Evolutionary conservation across 768 basidiomycete genomes (phyloP).

Genomic region (Russula foetens): DNA sequence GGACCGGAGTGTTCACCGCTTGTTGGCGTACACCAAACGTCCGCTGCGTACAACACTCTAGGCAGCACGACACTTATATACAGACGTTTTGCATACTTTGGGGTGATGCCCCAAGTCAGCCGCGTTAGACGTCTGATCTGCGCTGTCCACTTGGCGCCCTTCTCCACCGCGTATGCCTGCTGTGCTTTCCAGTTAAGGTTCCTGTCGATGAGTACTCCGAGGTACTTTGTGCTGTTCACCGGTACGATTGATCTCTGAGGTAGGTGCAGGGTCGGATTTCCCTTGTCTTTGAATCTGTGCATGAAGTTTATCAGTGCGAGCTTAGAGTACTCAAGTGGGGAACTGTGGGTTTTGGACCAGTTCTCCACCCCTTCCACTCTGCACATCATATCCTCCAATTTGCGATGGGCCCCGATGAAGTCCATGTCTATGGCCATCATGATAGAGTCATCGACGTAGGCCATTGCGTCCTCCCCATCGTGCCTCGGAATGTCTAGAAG

Average conservation of each 20-base stretch:
- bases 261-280: too few species aligned
- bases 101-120: background rate
- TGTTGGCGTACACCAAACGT: background rate
- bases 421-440: background rate
- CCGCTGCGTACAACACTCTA: background rate
- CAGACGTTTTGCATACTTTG: background rate
- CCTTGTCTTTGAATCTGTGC: too few species aligned
- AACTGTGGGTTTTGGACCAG: too few species aligned
- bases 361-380: too few species aligned
- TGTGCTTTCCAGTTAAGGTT: slow-evolving; percentile 2
- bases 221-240: background rate
- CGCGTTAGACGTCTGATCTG: background rate
- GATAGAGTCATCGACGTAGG: background rate
- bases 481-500: too few species aligned
- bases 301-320: background rate
- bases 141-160: background rate
- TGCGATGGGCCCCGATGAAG: background rate
- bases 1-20: too few species aligned
- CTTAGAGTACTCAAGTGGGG: background rate
- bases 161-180: background rate
- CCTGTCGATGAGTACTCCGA: background rate
- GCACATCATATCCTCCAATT: too few species aligned
- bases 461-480: slow-evolving; percentile 8
- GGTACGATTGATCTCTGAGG: too few species aligned
- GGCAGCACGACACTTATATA: background rate